Conservation (phyloP, 208 protist genomes). For the Crithidia brevicula region DNA sequence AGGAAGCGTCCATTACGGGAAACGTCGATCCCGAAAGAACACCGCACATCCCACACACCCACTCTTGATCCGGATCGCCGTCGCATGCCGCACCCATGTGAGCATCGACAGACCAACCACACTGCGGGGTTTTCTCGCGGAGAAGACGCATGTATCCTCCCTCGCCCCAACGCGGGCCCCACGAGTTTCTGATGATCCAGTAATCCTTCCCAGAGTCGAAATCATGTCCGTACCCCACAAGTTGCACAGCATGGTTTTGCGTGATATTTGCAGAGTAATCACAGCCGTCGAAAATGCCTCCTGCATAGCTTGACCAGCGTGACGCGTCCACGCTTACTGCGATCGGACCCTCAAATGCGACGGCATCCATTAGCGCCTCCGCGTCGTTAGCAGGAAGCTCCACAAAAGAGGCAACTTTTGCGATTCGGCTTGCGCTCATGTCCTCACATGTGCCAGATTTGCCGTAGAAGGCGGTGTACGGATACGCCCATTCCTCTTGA, state of each 20-base stretch:
- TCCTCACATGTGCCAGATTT: slow-evolving; percentile 53
- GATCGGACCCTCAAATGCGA: slow-evolving; percentile 73
- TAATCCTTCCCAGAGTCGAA: slow-evolving; percentile 56
- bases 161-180: slow-evolving; percentile 78
- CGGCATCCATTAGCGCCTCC: slow-evolving; percentile 56
- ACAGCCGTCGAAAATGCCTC: slow-evolving; percentile 80
- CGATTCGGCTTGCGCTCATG: slow-evolving; percentile 18
- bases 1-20: slow-evolving; percentile 39
- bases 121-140: slow-evolving; percentile 36
- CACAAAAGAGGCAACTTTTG: slow-evolving; percentile 58
- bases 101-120: slow-evolving; percentile 45
- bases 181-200: slow-evolving; percentile 93
- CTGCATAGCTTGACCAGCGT: slow-evolving; percentile 67
- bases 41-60: slow-evolving; percentile 86
- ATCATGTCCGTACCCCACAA: slow-evolving; percentile 86
- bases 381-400: slow-evolving; percentile 71
- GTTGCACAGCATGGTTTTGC: slow-evolving; percentile 85
- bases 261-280: slow-evolving; percentile 63
- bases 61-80: slow-evolving; percentile 55
- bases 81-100: slow-evolving; percentile 72
- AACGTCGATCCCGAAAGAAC: slow-evolving; percentile 79
- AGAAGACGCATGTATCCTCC: slow-evolving; percentile 85
- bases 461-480: slow-evolving; percentile 74
- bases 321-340: slow-evolving; percentile 81
- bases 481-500: slow-evolving; percentile 69